These are phyloP conservation scores for Fonsecaea erecta DNA, from an alignment of 2,329 filamentous ascomycete genomes.

Conservation along the genomic window DNA sequence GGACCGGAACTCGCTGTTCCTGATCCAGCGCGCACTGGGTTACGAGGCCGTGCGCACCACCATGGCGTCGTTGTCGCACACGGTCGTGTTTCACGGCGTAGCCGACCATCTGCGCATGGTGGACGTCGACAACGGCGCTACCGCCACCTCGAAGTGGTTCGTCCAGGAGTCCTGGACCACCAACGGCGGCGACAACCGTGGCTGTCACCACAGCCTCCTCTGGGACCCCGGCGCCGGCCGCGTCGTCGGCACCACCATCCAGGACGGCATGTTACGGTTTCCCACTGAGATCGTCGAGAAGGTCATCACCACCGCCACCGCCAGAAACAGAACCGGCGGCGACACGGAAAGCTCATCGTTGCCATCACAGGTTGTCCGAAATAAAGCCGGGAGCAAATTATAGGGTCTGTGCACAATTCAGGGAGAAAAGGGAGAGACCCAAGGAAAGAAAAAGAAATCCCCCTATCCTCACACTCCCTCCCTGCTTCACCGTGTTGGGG, in stretches of 20 bases:
- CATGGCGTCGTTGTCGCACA: constrained; percentile 56
- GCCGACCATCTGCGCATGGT: constrained; percentile 49
- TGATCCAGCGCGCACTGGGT: constrained; percentile 57
- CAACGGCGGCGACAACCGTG: constrained; percentile 52
- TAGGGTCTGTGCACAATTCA: too few relatives aligned
- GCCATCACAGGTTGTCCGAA: not conserved
- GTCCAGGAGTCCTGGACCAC: constrained; percentile 56
- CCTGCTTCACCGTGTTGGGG: too few relatives aligned
- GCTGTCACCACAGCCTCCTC: constrained; percentile 53
- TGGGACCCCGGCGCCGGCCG: constrained; percentile 46
- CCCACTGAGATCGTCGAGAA: constrained; percentile 9
- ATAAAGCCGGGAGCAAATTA: not conserved
- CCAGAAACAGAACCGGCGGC: too few relatives aligned
- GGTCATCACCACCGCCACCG: not conserved
- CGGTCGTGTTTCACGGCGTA: constrained; percentile 54
- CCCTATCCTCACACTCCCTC: too few relatives aligned
- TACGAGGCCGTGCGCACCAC: constrained; percentile 46
- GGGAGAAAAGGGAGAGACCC: too few relatives aligned
- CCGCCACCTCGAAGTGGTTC: constrained; percentile 51
- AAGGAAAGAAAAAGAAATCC: too few relatives aligned
- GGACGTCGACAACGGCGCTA: constrained; percentile 38
- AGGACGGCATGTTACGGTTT: constrained; percentile 56
- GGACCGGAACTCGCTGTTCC: constrained; percentile 60
- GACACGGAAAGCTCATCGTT: not conserved
- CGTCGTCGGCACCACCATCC: constrained; percentile 54